These are phyloP conservation scores for Penicillium psychrosexuale DNA, from an alignment of 2,329 filamentous ascomycete genomes.

Conservation along the genomic window DNA sequence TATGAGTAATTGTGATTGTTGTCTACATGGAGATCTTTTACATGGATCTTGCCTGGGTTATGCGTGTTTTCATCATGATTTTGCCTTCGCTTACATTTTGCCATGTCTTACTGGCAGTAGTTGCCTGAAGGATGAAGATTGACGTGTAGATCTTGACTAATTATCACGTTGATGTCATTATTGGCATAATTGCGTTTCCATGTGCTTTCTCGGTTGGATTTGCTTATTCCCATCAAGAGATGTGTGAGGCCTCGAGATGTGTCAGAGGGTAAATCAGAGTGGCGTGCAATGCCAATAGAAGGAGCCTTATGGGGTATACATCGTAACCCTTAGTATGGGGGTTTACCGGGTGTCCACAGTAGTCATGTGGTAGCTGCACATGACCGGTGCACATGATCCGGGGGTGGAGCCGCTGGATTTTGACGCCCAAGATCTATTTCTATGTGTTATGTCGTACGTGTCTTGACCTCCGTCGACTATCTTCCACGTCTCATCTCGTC, in stretches of 20 bases:
- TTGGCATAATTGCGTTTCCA: not conserved
- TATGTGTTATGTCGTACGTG: not conserved
- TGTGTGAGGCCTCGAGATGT: not conserved
- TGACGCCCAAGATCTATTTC: not conserved
- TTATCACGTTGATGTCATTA: conserved; percentile 10
- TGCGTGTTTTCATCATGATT: conserved; percentile 18
- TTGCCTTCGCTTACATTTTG: not conserved
- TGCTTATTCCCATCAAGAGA: not conserved
- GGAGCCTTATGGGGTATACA: not conserved
- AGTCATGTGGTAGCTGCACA: conserved; percentile 16
- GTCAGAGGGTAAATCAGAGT: not conserved
- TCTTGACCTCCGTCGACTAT: not conserved
- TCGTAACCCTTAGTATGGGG: not conserved
- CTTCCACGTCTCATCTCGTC: not conserved
- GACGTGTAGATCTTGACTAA: not conserved
- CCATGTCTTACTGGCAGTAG: not conserved
- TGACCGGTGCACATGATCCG: conserved; percentile 17
- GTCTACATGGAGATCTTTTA: not conserved
- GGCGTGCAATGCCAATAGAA: not conserved
- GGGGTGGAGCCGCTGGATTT: conserved; percentile 4
- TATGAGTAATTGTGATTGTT: conserved; percentile 1
- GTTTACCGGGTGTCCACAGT: not conserved
- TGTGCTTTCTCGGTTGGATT: not conserved
- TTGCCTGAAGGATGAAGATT: not conserved
- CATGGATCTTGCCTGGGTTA: not conserved